Evolutionary conservation across 208 protist species (phyloP), one percentile per base, ranked within the genome.

Genomic region (Tetramitus jugosus): DNA sequence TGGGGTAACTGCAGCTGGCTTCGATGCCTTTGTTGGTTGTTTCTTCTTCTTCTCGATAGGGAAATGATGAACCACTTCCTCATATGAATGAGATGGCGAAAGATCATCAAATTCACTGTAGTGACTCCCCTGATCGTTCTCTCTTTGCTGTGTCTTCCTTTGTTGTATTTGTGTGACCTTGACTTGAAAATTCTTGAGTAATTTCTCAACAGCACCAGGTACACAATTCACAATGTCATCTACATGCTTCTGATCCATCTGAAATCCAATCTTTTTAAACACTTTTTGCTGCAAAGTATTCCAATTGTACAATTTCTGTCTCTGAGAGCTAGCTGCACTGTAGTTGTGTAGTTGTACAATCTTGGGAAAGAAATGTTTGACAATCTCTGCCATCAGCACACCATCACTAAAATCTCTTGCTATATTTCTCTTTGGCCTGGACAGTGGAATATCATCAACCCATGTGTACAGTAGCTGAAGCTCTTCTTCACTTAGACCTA

Each of bases 341-440:
- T 98, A 99, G 89, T 99, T 99, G 93, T 98, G 95, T 45, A 99
- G 79, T n/a, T 99, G 94, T 1, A 99, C 95, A 6, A 98, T 79
- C 69, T 91, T 91, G 10, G 96, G 96, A 69, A 97, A 96, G 80
- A 96, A 98, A 85, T 95, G 94, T 69, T 94, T 88, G 20, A 98
- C 83, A 7, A 98, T 89, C 77, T 99, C 95, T 0, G 96, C 96
- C 39, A 97, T 88, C 74, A 97, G 91, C 74, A 98, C 97, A 35
- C 94, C 96, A 84, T 99, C 97, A 33, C 87, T 87, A 78, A 99
- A 99, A 84, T 99, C 97, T 37, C 97, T 89, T 0, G 91, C 85
- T 76, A 99, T 98, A 83, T 98, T 98, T 43, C 88, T 85, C 87
- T 98, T 98, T 8, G 93, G 93, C 31, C 95, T 81, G 3, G 94